Evolutionary conservation across 148 eudicot genomes (phyloP).

Genomic region (Silene uniflora): DNA sequence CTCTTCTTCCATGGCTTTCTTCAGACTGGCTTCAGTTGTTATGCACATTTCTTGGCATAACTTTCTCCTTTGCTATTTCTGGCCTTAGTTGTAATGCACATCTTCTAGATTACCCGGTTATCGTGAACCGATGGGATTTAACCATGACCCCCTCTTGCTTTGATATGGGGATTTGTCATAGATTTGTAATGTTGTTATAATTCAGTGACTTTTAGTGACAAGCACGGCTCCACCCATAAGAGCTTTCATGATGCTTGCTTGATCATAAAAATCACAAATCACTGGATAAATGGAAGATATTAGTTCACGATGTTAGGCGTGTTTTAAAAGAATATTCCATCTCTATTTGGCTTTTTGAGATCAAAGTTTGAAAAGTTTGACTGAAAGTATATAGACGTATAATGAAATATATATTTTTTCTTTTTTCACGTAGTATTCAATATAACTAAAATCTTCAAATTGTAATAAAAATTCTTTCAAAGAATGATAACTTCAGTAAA

Average conservation of each 20-base stretch:
- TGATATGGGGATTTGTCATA: conserved; percentile 5
- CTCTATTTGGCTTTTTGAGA: too few relatives aligned
- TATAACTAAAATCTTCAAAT: background rate
- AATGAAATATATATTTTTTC: background rate
- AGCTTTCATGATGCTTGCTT: background rate
- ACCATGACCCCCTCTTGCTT: background rate
- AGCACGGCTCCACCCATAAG: conserved; percentile 10
- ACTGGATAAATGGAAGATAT: conserved; percentile 13
- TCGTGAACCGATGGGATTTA: too few relatives aligned
- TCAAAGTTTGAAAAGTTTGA: too few relatives aligned
- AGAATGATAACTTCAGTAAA: background rate
- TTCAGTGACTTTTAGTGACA: conserved; percentile 10
- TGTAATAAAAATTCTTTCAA: background rate
- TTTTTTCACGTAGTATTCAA: too few relatives aligned
- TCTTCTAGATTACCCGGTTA: too few relatives aligned
- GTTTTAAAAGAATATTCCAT: too few relatives aligned
- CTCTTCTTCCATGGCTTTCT: too few relatives aligned
- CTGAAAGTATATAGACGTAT: too few relatives aligned
- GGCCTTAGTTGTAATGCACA: too few relatives aligned
- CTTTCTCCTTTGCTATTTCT: too few relatives aligned
- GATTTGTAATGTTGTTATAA: background rate
- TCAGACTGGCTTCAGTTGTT: too few relatives aligned
- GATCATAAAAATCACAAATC: conserved; percentile 6
- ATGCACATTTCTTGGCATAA: too few relatives aligned
- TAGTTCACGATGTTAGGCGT: background rate